A percentile compares a stretch with the other conserved stretches of the same genome.
Conservation (phyloP, 2,329 filamentous ascomycete species). For the Ophiocordyceps australis region DNA sequence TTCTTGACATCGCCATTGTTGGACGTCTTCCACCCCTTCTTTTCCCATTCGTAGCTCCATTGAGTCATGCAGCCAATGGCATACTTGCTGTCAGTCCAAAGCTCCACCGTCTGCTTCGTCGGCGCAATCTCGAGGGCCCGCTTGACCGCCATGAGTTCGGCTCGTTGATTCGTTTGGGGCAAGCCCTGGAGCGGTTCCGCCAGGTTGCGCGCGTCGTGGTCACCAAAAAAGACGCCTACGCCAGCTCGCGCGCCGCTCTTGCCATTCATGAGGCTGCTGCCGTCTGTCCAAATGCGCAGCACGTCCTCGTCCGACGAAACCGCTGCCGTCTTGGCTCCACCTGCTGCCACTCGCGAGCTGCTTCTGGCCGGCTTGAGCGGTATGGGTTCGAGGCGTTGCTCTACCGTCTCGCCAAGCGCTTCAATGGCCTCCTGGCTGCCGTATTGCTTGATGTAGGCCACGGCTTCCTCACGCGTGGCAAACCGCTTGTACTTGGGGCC, state of each 20-base stretch:
- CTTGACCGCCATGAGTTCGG: constrained; percentile 79
- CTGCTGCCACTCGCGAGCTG: constrained; percentile 9
- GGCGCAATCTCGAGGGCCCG: constrained; percentile 66
- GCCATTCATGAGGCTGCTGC: constrained; percentile 42
- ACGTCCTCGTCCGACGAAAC: constrained; percentile 6
- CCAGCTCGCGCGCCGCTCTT: constrained; percentile 34
- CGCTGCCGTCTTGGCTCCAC: constrained; percentile 9
- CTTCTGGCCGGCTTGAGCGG: constrained; percentile 5
- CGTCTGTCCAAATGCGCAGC: constrained; percentile 39
- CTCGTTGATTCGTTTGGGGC: constrained; percentile 83
- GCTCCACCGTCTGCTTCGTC: constrained; percentile 47
- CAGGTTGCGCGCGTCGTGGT: constrained; percentile 39
- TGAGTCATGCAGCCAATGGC: constrained; percentile 74
- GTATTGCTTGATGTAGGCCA: constrained; percentile 48
- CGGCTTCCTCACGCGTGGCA: constrained; percentile 49
- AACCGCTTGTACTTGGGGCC: constrained; percentile 56
- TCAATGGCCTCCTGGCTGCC: constrained; percentile 24
- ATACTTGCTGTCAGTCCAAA: constrained; percentile 82
- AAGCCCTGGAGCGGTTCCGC: constrained; percentile 59
- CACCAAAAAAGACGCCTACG: constrained; percentile 45
- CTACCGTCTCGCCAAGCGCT: constrained; percentile 14
- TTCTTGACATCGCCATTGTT: constrained; percentile 63
- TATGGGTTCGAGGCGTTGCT: constrained; percentile 3
- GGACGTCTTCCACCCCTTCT: constrained; percentile 60
- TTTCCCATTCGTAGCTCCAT: constrained; percentile 67